Base-by-base conservation (phyloP, 1,284 basidiomycete genomes). In the Puccinia horiana region DNA sequence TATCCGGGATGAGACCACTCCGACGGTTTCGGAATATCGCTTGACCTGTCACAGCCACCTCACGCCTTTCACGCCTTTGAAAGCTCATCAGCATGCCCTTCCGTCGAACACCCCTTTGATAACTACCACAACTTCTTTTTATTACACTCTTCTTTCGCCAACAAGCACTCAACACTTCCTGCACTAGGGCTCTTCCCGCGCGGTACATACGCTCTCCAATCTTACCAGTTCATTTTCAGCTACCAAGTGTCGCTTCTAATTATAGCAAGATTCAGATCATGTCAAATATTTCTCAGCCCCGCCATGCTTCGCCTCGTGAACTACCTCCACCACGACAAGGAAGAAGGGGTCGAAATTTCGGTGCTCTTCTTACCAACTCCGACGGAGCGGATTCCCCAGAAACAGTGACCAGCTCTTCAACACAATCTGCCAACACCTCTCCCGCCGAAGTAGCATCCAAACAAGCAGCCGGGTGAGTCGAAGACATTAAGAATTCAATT, bases 291-390 rank as follows among this genome's bases (percentile, higher is more conserved):
- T 44, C 65, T 11, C 65, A 69, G 42, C 16, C 65, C 65, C 37
- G 23, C 63, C 37, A 67, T 42, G 12, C 29, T 35, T 35, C 32
- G 18, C 29, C 61, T 63, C n/a, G 61, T 5, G 61, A 32, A 65
- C 9, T 26, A 47, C 65, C 65, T 44, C n/a, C 40, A 69, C 65
- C 42, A 69, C 40, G 65, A 26, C n/a, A 44, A 40, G 65, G 65
- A 69, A n/a, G 65, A 29, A 12, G 65, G 65, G 65, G 65, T 47
- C n/a, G 42, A 47, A 47, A 44, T 69, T 69, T 69, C 20, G 65
- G 65, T 16, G 65, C 65, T 29, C 65, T 69, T 1, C 65, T 69
- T n/a, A 69, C 65, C 23, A 29, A 23, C n/a, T 47, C 65, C 9
- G 65, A 69, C 42, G 42, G 42, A 16, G 42, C 42, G 16, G 65